Evolutionary conservation across 1,139 yeast species (phyloP), one percentile per base, ranked within the genome.

Genomic region (Meyerozyma guilliermondii): DNA sequence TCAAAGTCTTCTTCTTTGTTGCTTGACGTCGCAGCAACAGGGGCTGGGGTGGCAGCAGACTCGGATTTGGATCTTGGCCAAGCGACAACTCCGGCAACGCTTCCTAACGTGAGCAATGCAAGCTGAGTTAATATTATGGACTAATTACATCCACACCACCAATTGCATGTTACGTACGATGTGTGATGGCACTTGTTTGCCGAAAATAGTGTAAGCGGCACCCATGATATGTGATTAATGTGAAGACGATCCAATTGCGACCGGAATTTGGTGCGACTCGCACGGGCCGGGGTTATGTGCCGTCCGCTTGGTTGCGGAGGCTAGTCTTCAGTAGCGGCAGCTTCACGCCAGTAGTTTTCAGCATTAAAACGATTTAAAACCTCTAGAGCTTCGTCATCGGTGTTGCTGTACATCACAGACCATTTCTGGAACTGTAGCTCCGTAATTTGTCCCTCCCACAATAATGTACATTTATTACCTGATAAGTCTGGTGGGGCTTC

Each of bases 391-490:
- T 76, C 81, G n/a, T 71, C 77, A 40, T 80, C 85, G 13, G 73
- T 59, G 16, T 68, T 65, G 2, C 79, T 66, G 38, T 70, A 63
- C 61, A 78, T 69, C 10, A 74, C 60, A 2, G 80, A 72, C 92
- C 94, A 86, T 54, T 76, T 75, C 43, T 69, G 67, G 59, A 85
- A 86, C 44, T 70, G 70, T 23, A 74, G 55, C 2, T 74, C 73
- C 40, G 66, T 63, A 34, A 87, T 47, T 48, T 79, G 81, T 0
- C 97, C 97, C 48, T 81, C 83, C 97, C 97, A 91, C 3, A 87
- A 54, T 14, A 83, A 52, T 3, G 56, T 53, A 51, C 89, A 81
- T 41, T 55, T 58, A 54, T 85, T 87, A 1, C 55, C 53, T 0
- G 65, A 50, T 43, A 80, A 61, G 50, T 79, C 78, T 14, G 67